Evolutionary conservation across 2,329 filamentous ascomycete species (phyloP).

Genomic region (Aspergillus aculeatinus): DNA sequence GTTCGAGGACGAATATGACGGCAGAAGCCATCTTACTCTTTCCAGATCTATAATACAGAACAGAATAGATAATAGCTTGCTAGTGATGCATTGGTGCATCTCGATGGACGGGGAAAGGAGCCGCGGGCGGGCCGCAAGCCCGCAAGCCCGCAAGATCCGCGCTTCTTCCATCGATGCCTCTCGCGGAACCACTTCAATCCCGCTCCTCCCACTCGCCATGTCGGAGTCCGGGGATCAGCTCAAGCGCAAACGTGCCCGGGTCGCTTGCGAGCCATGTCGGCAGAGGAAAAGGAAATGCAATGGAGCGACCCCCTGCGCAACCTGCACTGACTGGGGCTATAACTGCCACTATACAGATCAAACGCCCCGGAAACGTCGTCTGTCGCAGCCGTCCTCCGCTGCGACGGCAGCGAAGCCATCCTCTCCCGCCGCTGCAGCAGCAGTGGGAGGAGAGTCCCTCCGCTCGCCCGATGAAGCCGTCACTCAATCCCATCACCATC

Average conservation of each 20-base stretch:
- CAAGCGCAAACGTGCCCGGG: conserved; percentile 24
- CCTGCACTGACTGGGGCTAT: conserved; percentile 31
- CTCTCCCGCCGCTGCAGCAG: neutral
- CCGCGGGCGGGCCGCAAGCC: neutral
- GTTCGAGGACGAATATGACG: no score
- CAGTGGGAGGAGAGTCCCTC: neutral
- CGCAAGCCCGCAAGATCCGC: neutral
- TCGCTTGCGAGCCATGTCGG: conserved; percentile 31
- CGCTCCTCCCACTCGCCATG: neutral
- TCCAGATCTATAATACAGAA: no score
- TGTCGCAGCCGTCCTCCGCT: conserved; percentile 8
- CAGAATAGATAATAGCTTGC: no score
- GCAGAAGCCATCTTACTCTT: no score
- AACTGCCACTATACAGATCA: conserved; percentile 25
- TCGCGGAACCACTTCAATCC: neutral
- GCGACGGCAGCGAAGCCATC: neutral
- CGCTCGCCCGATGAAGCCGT: conserved; percentile 9
- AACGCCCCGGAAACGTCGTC: neutral
- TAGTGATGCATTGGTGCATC: neutral
- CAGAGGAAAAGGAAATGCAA: conserved; percentile 33
- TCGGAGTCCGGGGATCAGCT: conserved; percentile 19
- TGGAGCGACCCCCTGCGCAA: conserved; percentile 25
- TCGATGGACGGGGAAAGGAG: no score
- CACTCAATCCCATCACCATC: neutral
- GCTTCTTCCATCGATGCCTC: neutral